A percentile compares a stretch with the other conserved stretches of the same genome.
Evolutionary conservation across 192 early-diverging fungal genomes (phyloP).

Genomic region (Piromyces finnis): DNA sequence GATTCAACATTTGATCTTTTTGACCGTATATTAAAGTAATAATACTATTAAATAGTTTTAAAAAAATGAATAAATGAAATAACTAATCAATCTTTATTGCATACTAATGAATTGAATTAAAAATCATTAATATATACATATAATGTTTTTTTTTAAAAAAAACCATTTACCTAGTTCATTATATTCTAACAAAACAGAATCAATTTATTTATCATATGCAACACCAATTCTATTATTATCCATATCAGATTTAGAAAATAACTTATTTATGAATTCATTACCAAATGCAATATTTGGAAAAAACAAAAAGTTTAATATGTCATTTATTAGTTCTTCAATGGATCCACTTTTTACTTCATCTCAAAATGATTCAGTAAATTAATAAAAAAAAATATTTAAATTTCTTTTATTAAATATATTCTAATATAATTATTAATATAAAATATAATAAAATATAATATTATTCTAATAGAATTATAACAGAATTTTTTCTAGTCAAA

Average conservation of each 20-base stretch:
- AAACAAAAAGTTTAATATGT: constrained; percentile 34
- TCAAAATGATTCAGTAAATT: constrained; percentile 16
- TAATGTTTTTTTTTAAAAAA: neutral
- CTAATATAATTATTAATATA: neutral
- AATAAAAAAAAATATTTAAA: too few species aligned
- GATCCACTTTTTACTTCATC: constrained; percentile 35
- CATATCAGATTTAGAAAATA: constrained; percentile 33
- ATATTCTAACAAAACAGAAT: constrained; percentile 43
- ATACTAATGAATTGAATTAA: too few species aligned
- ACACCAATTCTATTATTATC: constrained; percentile 37
- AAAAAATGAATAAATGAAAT: too few species aligned
- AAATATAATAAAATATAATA: neutral
- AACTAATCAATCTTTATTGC: too few species aligned
- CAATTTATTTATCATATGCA: constrained; percentile 35
- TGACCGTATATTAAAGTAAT: neutral
- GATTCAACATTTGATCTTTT: neutral
- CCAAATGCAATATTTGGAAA: constrained; percentile 49
- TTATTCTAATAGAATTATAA: neutral
- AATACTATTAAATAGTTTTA: too few species aligned
- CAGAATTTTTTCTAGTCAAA: neutral
- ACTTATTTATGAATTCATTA: constrained; percentile 37
- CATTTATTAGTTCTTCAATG: constrained; percentile 33
- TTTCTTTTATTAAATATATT: too few species aligned
- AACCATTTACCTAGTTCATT: constrained; percentile 24
- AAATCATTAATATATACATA: too few species aligned